Evolutionary conservation across 306 rosid species (phyloP).

Genomic region (Quercus robur): DNA sequence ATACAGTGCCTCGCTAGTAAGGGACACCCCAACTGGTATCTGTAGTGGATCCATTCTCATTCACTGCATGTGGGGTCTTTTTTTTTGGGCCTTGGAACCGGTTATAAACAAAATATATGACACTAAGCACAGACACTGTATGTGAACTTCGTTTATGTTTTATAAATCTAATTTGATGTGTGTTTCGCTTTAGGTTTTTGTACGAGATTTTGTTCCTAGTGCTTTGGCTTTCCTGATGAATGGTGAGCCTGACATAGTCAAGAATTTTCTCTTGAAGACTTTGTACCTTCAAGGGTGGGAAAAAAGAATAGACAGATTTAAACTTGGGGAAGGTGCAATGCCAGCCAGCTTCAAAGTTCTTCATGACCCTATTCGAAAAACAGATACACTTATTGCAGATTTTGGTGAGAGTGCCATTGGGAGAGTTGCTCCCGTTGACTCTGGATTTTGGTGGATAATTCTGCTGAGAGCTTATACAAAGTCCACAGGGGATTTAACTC

Average conservation of each 20-base stretch:
- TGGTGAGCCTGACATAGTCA: conserved; percentile 90
- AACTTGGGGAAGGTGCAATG: conserved; percentile 95
- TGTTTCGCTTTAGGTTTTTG: conserved; percentile 59
- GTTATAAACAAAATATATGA: too few relatives aligned
- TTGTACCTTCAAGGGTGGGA: conserved; percentile 92
- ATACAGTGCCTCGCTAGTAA: too few relatives aligned
- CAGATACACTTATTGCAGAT: conserved; percentile 81
- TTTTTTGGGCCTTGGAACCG: too few relatives aligned
- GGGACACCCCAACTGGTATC: too few relatives aligned
- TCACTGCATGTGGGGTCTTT: too few relatives aligned
- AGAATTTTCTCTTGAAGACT: conserved; percentile 80
- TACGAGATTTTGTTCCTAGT: conserved; percentile 91
- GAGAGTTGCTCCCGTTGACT: conserved; percentile 95
- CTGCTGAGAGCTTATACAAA: conserved; percentile 88
- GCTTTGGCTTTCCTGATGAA: conserved; percentile 91
- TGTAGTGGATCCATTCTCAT: too few relatives aligned
- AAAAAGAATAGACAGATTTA: conserved; percentile 81
- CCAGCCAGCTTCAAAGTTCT: conserved; percentile 95
- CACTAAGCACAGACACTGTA: too few relatives aligned
- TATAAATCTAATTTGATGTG: not conserved
- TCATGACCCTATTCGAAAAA: conserved; percentile 70
- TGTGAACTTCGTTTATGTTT: not conserved
- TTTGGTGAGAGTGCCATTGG: conserved; percentile 96
- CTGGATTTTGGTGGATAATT: conserved; percentile 98
- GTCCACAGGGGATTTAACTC: conserved; percentile 77